Evolutionary conservation across 352 stramenopile genomes (phyloP), one percentile per base, ranked within the genome.

Genomic region (Globisporangium mamillatum): DNA sequence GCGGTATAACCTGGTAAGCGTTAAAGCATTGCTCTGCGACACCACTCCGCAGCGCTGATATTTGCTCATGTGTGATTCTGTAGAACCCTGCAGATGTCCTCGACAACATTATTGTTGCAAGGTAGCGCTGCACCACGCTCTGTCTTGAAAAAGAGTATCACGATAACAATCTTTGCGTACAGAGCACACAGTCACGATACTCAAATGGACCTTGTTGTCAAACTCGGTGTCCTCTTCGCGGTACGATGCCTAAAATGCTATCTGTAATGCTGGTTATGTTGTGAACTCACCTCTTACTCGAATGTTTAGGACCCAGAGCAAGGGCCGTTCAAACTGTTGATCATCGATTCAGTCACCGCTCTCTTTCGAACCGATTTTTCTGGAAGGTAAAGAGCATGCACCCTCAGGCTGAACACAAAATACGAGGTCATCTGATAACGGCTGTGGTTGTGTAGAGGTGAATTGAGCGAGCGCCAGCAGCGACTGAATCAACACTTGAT

Each of bases 21-120:
- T 52, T 12, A 9, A 46, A 67, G 8, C 36, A 12, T 62, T 27
- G 22, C 14, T 56, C 22, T 12, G 3, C 22, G n/a, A 63, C 24
- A 7, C 10, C 41, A 36, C 25, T 66, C 27, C 20, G 27, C 61
- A 29, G 64, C 12, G n/a, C 25, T 41, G 5, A 22, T 8, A 10
- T 5, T 22, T 36, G 24, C 12, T 58, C 25, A 36, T 36, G 12
- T 36, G 12, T 29, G 44, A 24, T 6, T 48, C 20, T 36, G 0
- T 65, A 97, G 70, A 89, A 98, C 61, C 72, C 88, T 25, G 74
- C 86, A 0, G 93, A 97, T 38, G 84, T 97, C n/a, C 79, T 98
- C 25, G 94, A 98, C 70, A 98, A 98, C 76, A 96, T 98, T 60
- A 93, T 98, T 54, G 84, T 97, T 44, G 93, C 92, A 18, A 84